These are phyloP conservation scores for Keithomyces neogunnii DNA, from an alignment of 2,329 filamentous ascomycete genomes.

Conservation along the genomic window DNA sequence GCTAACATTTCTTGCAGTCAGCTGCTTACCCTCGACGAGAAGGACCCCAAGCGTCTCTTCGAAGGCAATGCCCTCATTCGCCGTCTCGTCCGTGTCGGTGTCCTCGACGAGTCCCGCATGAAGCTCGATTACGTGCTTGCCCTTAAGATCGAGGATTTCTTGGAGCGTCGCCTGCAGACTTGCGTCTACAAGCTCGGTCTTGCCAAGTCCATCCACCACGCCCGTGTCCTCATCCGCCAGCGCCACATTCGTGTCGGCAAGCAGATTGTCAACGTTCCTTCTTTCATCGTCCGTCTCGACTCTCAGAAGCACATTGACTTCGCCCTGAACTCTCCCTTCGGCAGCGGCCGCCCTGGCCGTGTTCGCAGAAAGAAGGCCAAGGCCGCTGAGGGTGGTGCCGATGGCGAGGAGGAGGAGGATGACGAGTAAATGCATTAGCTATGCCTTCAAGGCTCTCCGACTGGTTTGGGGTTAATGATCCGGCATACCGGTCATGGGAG, in stretches of 20 bases:
- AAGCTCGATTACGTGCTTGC: slow-evolving; percentile 99
- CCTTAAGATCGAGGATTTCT: slow-evolving; percentile 98
- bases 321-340: slow-evolving; percentile 92
- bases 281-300: slow-evolving; percentile 98
- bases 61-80: slow-evolving; percentile 99
- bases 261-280: slow-evolving; percentile 99
- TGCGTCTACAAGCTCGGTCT: slow-evolving; percentile 99
- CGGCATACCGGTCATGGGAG: slow-evolving; percentile 29
- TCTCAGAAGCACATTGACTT: slow-evolving; percentile 99
- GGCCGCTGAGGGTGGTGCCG: slow-evolving; percentile 80
- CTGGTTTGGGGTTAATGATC: slow-evolving; percentile 19
- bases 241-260: slow-evolving; percentile 99
- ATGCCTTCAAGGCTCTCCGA: slow-evolving; percentile 21
- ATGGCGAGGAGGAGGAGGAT: slow-evolving; percentile 77
- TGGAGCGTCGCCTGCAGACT: slow-evolving; percentile 99
- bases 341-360: slow-evolving; percentile 93
- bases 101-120: slow-evolving; percentile 99
- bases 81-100: slow-evolving; percentile 98
- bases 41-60: slow-evolving; percentile 99
- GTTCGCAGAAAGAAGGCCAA: slow-evolving; percentile 99
- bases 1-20: slow-evolving; percentile 53
- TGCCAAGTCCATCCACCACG: slow-evolving; percentile 99
- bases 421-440: slow-evolving; percentile 51
- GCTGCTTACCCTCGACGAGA: slow-evolving; percentile 99
- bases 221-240: slow-evolving; percentile 98